phyloP scores from a whole-genome alignment of 371 early-diverging fungal genomes.

The Chytridium lagenaria region DNA sequence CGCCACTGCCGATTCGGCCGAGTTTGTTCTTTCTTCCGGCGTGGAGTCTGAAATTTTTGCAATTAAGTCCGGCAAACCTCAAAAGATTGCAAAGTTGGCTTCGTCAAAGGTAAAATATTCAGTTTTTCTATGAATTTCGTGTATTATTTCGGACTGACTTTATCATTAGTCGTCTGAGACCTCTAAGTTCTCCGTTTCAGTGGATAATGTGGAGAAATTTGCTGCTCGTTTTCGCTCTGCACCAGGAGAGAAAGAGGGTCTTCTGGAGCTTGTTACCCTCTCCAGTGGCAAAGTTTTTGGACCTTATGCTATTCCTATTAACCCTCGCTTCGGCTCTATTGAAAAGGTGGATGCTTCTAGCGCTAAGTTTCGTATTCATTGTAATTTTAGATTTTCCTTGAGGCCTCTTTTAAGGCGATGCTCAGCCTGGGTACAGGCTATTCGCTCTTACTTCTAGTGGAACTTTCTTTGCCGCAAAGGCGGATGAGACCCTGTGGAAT shows the following conservation, averaged over 20 bases:
- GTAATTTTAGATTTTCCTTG: slow-evolving; percentile 33
- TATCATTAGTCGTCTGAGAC: neutral
- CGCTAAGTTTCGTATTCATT: slow-evolving; percentile 28
- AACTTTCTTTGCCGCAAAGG: slow-evolving; percentile 51
- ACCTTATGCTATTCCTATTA: slow-evolving; percentile 1
- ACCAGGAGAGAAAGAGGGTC: neutral
- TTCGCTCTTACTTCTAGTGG: slow-evolving; percentile 66
- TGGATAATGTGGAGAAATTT: slow-evolving; percentile 8
- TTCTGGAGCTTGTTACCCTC: slow-evolving; percentile 5
- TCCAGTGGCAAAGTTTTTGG: neutral
- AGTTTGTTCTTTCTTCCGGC: neutral
- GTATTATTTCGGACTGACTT: neutral
- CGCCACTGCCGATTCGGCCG: neutral
- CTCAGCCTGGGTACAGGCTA: slow-evolving; percentile 29
- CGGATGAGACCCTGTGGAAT: slow-evolving; percentile 66
- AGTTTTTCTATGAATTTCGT: neutral
- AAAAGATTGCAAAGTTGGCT: neutral
- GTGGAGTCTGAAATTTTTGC: neutral
- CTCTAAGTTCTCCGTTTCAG: neutral
- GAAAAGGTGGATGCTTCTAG: neutral
- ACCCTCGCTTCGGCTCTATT: slow-evolving; percentile 11
- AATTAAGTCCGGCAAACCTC: too few species aligned
- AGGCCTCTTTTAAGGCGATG: slow-evolving; percentile 6
- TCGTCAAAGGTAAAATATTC: neutral
- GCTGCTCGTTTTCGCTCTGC: neutral